Base-by-base conservation (phyloP, 1,284 basidiomycete species). In the Peniophora sp. region DNA sequence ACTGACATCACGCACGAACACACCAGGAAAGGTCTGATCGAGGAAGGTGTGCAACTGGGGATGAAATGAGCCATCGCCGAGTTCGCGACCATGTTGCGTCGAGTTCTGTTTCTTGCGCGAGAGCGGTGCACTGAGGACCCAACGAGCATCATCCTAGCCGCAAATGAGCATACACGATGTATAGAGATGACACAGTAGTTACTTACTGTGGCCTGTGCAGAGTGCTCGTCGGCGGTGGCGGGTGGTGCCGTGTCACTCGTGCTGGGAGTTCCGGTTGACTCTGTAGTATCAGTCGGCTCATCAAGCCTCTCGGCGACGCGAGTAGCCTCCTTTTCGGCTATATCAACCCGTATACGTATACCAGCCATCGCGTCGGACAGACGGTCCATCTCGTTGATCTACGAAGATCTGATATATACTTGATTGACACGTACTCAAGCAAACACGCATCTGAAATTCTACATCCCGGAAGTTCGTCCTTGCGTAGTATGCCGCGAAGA, bases 391-490 rank as follows among this genome's bases (percentile, higher is more conserved):
- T 23, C 50, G 34, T 36, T 49, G 47, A 19, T 22, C 48, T 53
- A 56, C 60, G 56, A 59, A 20, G 35, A 38, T 27, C 12, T 8
- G 14, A n/a, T 22, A 9, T 10, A 16, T 41, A 9, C 14, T n/a
- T n/a, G n/a, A n/a, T n/a, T n/a, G 12, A 23, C 20, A 10, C 3
- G 45, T 10, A 23, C 39, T 3, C 27, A 17, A 22, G 6, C 10
- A 51, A 36, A 25, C 49, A 46, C 53, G 14, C 47, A 60, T 62
- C 55, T 64, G 61, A 20, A 52, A 46, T 27, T 59, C 63, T 2
- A 57, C 59, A 24, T 60, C 44, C 38, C 61, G 61, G 44, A 44
- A 48, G 47, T 63, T 65, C 23, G 62, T 63, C 48, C 59, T 61
- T 10, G 47, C 38, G 45, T 58, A 64, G 2, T 60, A 58, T 48